Evolutionary conservation across 2,329 filamentous ascomycete genomes (phyloP), one percentile per base, ranked within the genome.

Genomic region (Fusarium nygamai): DNA sequence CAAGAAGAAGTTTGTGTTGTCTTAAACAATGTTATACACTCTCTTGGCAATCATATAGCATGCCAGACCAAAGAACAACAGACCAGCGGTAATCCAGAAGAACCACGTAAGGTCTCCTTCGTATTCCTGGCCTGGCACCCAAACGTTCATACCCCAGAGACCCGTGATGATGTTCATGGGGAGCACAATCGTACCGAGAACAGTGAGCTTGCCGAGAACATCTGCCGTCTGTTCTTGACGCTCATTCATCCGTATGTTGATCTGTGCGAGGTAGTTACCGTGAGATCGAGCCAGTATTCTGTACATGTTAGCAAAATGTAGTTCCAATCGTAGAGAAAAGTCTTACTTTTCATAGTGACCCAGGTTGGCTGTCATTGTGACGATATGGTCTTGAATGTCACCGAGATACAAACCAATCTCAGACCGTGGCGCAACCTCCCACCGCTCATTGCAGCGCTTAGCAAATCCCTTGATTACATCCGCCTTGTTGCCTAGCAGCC

Each of bases 161-260:
- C 96, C 96, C 6, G 96, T 98, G 79, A 99, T 96, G 81, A 99
- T 97, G 82, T 99, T 99, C 95, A 99, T 98, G 17, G 96, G 96
- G 64, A 99, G 86, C 7, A 99, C 96, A 76, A 99, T 98, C 11
- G 96, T 99, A 74, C 96, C 96, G 3, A 99, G 88, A 2, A 99
- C 96, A 1, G 96, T 98, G 69, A 99, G 89, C 83, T 96, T 98
- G 73, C 95, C 95, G 19, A 99, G 89, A 3, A 98, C 95, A 81
- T 99, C 96, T 46, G 95, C 94, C 3, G 96, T 99, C 84, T 97
- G 92, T 82, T 99, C 96, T 81, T 97, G 94, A 53, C 96, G 92
- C 86, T 98, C 96, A 83, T 98, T 98, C 96, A 98, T 98, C 79
- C 95, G 92, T 78, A 98, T 98, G 83, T 98, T 98, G 85, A 99